These are phyloP conservation scores for Colletotrichum sp. DNA, from an alignment of 2,329 filamentous ascomycete species.

Conservation along the genomic window DNA sequence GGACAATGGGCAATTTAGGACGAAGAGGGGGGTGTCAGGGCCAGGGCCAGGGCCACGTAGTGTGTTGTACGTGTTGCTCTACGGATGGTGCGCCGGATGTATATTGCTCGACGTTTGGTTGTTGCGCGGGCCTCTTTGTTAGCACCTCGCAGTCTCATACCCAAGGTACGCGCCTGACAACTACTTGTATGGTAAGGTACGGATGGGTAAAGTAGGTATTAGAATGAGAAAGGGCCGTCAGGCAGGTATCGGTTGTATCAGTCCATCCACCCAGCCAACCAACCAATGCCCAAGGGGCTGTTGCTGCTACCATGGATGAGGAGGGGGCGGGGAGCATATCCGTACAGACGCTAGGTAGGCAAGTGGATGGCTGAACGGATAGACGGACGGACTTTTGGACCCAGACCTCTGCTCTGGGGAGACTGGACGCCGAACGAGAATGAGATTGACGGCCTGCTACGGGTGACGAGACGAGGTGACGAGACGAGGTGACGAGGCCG, in stretches of 20 bases:
- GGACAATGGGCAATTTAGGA: background rate
- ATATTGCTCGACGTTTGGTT: background rate
- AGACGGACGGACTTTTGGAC: background rate
- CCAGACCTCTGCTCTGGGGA: background rate
- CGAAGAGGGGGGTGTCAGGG: background rate
- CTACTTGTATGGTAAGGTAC: background rate
- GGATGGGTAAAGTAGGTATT: background rate
- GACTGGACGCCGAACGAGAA: background rate
- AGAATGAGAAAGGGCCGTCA: background rate
- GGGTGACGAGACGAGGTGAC: background rate
- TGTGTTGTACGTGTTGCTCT: background rate
- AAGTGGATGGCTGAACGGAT: background rate
- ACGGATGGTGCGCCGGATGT: conserved; percentile 2
- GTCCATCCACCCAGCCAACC: background rate
- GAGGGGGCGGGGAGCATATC: background rate
- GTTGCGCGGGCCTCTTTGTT: background rate
- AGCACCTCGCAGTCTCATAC: background rate
- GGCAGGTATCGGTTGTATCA: background rate
- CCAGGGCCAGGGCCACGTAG: background rate
- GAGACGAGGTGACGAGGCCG: background rate
- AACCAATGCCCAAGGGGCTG: background rate
- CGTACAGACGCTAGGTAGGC: background rate
- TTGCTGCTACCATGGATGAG: background rate
- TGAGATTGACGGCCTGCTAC: background rate
- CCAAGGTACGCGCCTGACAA: background rate